Conservation (phyloP, 352 stramenopile species). For the Thraustochytrium sp. region DNA sequence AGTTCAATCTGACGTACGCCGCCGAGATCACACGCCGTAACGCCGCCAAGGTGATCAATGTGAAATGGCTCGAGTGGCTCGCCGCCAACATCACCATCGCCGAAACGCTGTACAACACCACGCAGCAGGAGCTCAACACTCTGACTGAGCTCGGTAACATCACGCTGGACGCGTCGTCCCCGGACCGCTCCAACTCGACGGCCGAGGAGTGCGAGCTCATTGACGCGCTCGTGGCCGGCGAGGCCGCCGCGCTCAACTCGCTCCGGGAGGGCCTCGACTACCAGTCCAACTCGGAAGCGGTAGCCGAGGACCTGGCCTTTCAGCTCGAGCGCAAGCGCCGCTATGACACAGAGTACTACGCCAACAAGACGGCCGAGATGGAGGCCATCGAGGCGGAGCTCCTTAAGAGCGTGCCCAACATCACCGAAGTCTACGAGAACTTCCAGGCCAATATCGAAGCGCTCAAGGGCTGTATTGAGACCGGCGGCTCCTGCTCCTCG, state of each 20-base stretch:
- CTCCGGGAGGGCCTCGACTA: not conserved
- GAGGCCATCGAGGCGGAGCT: not conserved
- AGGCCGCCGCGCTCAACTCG: slow-evolving; percentile 4
- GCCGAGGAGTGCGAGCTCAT: not conserved
- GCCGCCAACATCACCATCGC: not conserved
- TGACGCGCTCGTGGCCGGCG: not conserved
- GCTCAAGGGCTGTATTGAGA: not conserved
- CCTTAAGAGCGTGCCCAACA: not conserved
- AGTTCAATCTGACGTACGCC: not conserved
- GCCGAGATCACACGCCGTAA: not conserved
- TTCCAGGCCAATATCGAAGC: not conserved
- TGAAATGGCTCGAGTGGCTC: not conserved
- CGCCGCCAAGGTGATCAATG: not conserved
- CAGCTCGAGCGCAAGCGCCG: not conserved
- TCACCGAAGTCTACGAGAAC: not conserved
- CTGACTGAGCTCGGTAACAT: not conserved
- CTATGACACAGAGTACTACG: slow-evolving; percentile 16
- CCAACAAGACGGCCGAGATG: not conserved
- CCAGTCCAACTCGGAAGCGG: not conserved
- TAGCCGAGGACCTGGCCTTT: not conserved
- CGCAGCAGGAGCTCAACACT: not conserved
- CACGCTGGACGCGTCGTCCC: not conserved
- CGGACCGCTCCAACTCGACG: not conserved
- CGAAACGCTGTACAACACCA: not conserved
- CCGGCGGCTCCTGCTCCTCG: not conserved